Base-by-base conservation (phyloP, 331 rosid genomes). In the Pyracantha coccinea region DNA sequence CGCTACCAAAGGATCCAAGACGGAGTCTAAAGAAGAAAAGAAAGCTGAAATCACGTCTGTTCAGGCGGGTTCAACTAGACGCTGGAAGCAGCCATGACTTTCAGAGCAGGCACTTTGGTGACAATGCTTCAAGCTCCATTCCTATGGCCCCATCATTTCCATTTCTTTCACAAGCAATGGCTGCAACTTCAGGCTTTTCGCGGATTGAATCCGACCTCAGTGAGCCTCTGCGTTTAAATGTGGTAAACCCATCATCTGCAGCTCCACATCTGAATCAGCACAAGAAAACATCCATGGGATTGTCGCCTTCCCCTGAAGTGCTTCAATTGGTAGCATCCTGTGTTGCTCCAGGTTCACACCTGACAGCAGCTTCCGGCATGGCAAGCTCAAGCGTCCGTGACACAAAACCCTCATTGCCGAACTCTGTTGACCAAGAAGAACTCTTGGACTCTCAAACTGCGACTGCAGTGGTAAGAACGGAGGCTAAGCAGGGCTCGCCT, bases 271-370 rank as follows among this genome's bases (percentile, higher is more conserved):
- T 72, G 57, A 77, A 83, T 73, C 85, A 75, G 47, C 87, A 73
- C 7, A 91, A 78, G 77, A 87, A 73, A 80, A 44, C 81, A 12
- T 72, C 71, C 84, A 73, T 77, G 24, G 96, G 90, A 68, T 71
- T 89, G 66, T 82, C 99, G 63, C 97, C 98, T 16, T 94, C 98
- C 25, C 96, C 97, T 10, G 97, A 90, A 85, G 96, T 94, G 75
- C 96, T 91, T 54, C 89, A 94, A 84, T 74, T 92, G 83, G 96
- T 95, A 58, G 97, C 97, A 58, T 87, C 97, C 21, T 87, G 89
- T 53, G 85, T 89, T 62, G 84, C 88, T 69, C 85, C 98, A 0
- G 82, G 79, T 59, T 84, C 93, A 28, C 90, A 84, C 64, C 70
- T 75, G 64, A 60, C 88, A 28, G 73, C 89, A 12, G 74, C 66